These are phyloP conservation scores for Daldinia grandis DNA, from an alignment of 495 filamentous ascomycete species.

Conservation along the genomic window DNA sequence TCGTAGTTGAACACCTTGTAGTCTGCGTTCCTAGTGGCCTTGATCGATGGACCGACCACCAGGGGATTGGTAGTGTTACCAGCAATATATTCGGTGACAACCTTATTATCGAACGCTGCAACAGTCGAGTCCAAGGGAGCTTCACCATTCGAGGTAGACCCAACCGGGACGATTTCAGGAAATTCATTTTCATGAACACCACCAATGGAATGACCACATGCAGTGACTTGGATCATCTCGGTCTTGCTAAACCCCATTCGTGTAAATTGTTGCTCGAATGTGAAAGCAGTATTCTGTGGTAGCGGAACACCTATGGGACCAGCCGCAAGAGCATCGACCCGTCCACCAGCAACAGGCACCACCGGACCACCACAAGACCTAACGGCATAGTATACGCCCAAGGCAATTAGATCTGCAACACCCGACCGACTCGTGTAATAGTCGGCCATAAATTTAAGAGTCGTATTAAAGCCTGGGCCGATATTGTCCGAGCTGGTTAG, in stretches of 20 bases:
- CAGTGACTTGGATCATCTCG: slow-evolving; percentile 68
- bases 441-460: slow-evolving; percentile 62
- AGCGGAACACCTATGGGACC: slow-evolving; percentile 66
- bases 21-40: slow-evolving; percentile 59
- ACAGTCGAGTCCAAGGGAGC: slow-evolving; percentile 56
- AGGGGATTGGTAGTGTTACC: slow-evolving; percentile 63
- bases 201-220: slow-evolving; percentile 70
- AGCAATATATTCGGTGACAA: slow-evolving; percentile 64
- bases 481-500: slow-evolving; percentile 64
- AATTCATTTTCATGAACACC: slow-evolving; percentile 66
- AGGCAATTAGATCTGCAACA: slow-evolving; percentile 66
- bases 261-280: slow-evolving; percentile 62
- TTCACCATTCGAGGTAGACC: slow-evolving; percentile 58
- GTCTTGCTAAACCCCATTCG: slow-evolving; percentile 64
- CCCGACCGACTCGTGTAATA: slow-evolving; percentile 61
- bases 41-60: slow-evolving; percentile 57
- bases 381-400: slow-evolving; percentile 65
- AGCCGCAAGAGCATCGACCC: slow-evolving; percentile 61
- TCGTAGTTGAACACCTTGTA: slow-evolving; percentile 66
- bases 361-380: slow-evolving; percentile 67
- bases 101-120: slow-evolving; percentile 61
- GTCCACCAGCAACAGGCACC: slow-evolving; percentile 63
- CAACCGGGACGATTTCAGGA: slow-evolving; percentile 59
- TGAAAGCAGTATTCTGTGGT: slow-evolving; percentile 62
- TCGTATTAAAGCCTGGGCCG: slow-evolving; percentile 64